These are phyloP conservation scores for Bertia moriformis DNA, from an alignment of 2,329 filamentous ascomycete genomes.

Conservation along the genomic window DNA sequence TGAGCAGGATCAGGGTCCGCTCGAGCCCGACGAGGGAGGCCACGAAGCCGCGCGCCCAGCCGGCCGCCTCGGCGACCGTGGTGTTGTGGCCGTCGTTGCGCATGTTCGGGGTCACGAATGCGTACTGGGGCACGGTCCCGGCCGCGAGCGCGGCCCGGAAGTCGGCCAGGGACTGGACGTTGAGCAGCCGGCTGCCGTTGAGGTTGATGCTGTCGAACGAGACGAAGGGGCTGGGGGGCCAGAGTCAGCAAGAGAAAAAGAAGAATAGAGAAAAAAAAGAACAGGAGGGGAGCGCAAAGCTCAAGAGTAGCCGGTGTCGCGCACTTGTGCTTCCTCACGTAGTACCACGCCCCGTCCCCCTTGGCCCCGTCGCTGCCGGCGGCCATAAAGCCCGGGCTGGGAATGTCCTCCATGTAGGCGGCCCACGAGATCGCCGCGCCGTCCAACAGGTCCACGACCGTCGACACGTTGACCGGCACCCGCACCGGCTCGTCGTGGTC, in stretches of 20 bases:
- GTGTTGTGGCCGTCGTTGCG: conserved; percentile 51
- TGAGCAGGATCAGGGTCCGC: conserved; percentile 38
- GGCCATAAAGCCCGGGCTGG: conserved; percentile 33
- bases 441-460: conserved; percentile 28
- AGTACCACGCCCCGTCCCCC: conserved; percentile 3
- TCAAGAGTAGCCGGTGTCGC: neutral
- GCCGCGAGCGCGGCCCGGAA: conserved; percentile 43
- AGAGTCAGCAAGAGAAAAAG: conserved; percentile 1
- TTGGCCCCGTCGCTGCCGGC: conserved; percentile 21
- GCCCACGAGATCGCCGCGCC: conserved; percentile 25
- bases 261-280: neutral
- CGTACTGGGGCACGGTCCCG: conserved; percentile 47
- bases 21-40: conserved; percentile 34
- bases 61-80: conserved; percentile 30
- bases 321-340: conserved; percentile 8
- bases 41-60: conserved; percentile 36
- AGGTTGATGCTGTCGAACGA: conserved; percentile 24
- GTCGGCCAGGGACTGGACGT: conserved; percentile 46
- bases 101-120: conserved; percentile 49
- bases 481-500: conserved; percentile 27
- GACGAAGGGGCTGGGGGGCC: conserved; percentile 20
- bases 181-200: conserved; percentile 30
- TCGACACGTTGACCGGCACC: conserved; percentile 27
- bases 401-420: conserved; percentile 43
- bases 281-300: neutral